Evolutionary conservation across 345 rosid genomes (phyloP).

Genomic region (Salix caprea): DNA sequence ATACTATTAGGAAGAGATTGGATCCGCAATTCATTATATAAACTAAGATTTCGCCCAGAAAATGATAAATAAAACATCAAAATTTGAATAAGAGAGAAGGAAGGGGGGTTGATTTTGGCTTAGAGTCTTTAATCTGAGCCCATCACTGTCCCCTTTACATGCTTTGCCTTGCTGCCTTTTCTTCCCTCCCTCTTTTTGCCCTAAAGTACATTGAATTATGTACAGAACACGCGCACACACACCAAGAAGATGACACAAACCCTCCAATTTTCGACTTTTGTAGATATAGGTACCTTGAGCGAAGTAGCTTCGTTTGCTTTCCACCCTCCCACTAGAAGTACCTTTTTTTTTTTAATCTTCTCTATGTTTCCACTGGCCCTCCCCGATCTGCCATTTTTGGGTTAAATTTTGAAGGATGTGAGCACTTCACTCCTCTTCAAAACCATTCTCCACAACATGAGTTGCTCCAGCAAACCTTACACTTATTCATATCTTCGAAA

Average conservation of each 20-base stretch:
- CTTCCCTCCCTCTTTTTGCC: not conserved
- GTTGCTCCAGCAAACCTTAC: conserved; percentile 1
- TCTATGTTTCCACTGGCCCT: not conserved
- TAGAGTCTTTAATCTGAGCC: not conserved
- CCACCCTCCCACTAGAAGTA: not conserved
- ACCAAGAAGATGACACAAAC: not conserved
- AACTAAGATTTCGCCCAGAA: not conserved
- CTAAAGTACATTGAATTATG: conserved; percentile 13
- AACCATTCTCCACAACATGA: conserved; percentile 9
- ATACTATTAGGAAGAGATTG: not conserved
- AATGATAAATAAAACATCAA: not conserved
- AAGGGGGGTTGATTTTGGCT: not conserved
- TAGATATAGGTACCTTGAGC: conserved; percentile 1
- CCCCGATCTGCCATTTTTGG: conserved; percentile 2
- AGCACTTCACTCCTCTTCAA: conserved; percentile 24
- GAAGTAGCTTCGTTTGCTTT: conserved; percentile 9
- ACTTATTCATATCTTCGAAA: not conserved
- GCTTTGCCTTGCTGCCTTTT: not conserved
- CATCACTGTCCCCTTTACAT: not conserved
- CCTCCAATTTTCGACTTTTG: not conserved
- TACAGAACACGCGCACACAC: conserved; percentile 7
- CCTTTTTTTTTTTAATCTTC: not conserved
- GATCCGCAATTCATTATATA: not conserved
- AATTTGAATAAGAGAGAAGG: not conserved
- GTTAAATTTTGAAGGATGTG: conserved; percentile 13